Base-by-base conservation (phyloP, 1,139 yeast genomes). In the Hemisphaericaspora xylofermentans region DNA sequence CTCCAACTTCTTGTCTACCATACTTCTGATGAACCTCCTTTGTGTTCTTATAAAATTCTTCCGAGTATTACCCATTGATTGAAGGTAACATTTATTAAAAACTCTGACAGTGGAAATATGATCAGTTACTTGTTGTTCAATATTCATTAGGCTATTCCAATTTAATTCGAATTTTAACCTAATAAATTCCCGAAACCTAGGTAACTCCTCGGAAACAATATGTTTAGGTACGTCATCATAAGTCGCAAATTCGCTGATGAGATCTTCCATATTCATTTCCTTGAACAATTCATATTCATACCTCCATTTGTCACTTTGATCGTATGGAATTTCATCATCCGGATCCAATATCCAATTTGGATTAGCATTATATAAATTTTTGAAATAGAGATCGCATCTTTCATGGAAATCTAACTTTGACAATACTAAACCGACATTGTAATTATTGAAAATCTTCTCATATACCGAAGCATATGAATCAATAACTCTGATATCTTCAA, bases 11-110 rank as follows among this genome's bases (percentile, higher is more conserved):
- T 19, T 19, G 8, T 19, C 22, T 5, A 19, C 5, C 7, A 19
- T 6, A 6, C 22, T 29, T 16, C 19, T 29, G 13, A 17, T 29
- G 6, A 17, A 12, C 12, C 3, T 7, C 3, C 12, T 36, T 35
- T 42, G 47, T 1, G 35, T 36, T 8, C 56, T 42, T 40, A 42
- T 37, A 16, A 31, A 36, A n/a, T 35, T 21, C 9, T 26, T 12
- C 13, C 12, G 45, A 39, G 47, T 45, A 40, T 59, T 56, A 19
- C 61, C 56, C 25, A 51, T 48, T 9, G 58, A 52, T 4, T 60
- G 54, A 22, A 73, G 47, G 46, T 56, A 76, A 48, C 82, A 76
- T 38, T 66, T 63, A 38, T 73, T 70, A 49, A 64, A 76, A n/a
- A 73, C 64, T 44, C 75, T 61, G 34, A 75, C 45, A 47, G 71